Evolutionary conservation across 1,284 basidiomycete species (phyloP), one percentile per base, ranked within the genome.

Genomic region (Sphagnurus paluster): DNA sequence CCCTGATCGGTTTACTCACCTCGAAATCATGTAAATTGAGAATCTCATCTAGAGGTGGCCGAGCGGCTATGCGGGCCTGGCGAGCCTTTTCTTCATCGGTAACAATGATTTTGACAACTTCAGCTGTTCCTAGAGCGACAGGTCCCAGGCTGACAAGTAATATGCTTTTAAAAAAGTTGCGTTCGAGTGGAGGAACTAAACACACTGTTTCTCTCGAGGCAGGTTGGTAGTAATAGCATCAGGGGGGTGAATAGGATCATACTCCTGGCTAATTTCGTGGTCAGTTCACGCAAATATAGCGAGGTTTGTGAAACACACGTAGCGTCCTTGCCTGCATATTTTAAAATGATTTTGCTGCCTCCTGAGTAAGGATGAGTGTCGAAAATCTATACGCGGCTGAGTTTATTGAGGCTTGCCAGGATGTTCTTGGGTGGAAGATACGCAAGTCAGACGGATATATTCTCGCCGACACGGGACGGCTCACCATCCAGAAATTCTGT

Each of bases 1-100:
- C n/a, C 19, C 7, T 10, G 7, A 11, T 13, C 5, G 21, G 10
- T n/a, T 45, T 4, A 52, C 65, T n/a, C 48, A 84, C 84, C 73
- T 96, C 93, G 56, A 97, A 94, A 65, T 97, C 93, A 66, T 93
- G 91, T 57, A 96, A 65, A 57, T 87, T 93, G 19, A 96, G 73
- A 37, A 93, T 85, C 65, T 90, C 82, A 41, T 75, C 75, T 19
- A 96, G 70, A 1, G 79, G 70, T 0, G 92, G 92, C 42, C 81
- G 74, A 26, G 74, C 68, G 13, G 69, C 64, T 10, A 81, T 53
- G 3, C 77, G 77, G 29, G 71, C 67, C 53, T 74, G 71, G 8
- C 84, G 77, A 2, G 70, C 76, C 57, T 77, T 80, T 62, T 87
- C 83, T 48, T 76, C 76, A 26, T 80, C 72, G 2, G 80, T 80